Evolutionary conservation across 2,329 filamentous ascomycete genomes (phyloP).

Genomic region (Magnaporthiopsis poae): DNA sequence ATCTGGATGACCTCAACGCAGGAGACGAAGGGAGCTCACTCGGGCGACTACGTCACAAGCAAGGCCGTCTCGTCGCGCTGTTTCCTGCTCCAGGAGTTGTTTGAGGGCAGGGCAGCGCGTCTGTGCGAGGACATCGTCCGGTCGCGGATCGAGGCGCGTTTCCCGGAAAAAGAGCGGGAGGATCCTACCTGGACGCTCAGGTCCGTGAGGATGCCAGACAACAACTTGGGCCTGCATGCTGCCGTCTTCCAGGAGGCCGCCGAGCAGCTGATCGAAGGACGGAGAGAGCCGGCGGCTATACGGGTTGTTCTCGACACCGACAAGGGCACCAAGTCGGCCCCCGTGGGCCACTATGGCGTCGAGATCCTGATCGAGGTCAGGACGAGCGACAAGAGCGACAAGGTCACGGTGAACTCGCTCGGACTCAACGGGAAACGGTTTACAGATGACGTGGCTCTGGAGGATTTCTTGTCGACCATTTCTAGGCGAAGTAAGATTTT

Average conservation of each 20-base stretch:
- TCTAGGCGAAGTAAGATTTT: constrained; percentile 56
- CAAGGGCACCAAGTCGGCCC: constrained; percentile 55
- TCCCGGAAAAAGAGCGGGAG: constrained; percentile 74
- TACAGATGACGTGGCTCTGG: constrained; percentile 61
- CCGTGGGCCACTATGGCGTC: constrained; percentile 58
- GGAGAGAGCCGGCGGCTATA: constrained; percentile 58
- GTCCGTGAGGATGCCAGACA: constrained; percentile 54
- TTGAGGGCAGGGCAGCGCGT: constrained; percentile 66
- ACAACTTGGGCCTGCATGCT: constrained; percentile 48
- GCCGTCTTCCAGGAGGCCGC: constrained; percentile 65
- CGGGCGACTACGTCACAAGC: constrained; percentile 33
- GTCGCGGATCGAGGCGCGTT: constrained; percentile 75
- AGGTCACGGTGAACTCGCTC: constrained; percentile 40
- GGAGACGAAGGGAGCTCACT: constrained; percentile 47
- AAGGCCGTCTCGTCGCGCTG: constrained; percentile 51
- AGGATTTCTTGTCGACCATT: constrained; percentile 66
- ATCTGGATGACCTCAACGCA: constrained; percentile 59
- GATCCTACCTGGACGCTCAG: constrained; percentile 71
- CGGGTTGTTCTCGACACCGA: constrained; percentile 65
- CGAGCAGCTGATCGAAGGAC: constrained; percentile 51
- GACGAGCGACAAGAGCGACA: constrained; percentile 35
- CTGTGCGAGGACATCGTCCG: constrained; percentile 79
- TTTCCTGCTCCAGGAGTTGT: constrained; percentile 63
- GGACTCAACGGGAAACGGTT: constrained; percentile 63
- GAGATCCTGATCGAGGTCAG: constrained; percentile 60